Conservation (phyloP, 139 green algal genomes). For the Tetraselmis striata region DNA sequence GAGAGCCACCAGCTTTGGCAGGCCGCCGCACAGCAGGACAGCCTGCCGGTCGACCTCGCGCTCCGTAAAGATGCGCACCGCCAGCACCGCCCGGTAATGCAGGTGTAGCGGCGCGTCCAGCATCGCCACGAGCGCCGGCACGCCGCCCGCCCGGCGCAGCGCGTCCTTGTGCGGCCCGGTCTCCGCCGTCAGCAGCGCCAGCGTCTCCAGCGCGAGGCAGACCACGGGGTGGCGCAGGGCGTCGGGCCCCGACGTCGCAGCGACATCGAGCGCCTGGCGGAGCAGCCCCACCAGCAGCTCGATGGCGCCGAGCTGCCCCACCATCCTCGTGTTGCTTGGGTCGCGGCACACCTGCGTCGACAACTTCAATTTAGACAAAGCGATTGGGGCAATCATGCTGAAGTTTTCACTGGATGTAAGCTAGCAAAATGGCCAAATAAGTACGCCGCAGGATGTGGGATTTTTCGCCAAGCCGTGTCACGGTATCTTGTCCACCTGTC, state of each 20-base stretch:
- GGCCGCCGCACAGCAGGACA: conserved; percentile 21
- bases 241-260: conserved; percentile 4
- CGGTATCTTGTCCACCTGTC: too few species aligned
- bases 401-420: too few species aligned
- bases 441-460: too few species aligned
- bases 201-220: not conserved
- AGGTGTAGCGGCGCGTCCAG: not conserved
- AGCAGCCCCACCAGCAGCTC: conserved; percentile 26
- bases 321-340: not conserved
- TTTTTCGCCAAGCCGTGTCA: too few species aligned
- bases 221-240: not conserved
- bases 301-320: conserved; percentile 17
- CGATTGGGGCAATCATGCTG: too few species aligned
- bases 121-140: not conserved
- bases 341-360: not conserved
- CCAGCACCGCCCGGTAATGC: conserved; percentile 25
- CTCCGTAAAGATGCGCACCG: conserved; percentile 30
- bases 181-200: not conserved
- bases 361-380: too few species aligned
- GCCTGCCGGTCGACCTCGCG: conserved; percentile 26
- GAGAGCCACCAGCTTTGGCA: conserved; percentile 19
- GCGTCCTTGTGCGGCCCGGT: not conserved
- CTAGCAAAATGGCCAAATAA: too few species aligned
- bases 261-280: conserved; percentile 1
- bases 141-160: not conserved